Conservation (phyloP, 2,329 filamentous ascomycete genomes). For the Herpotrichia juniperi region DNA sequence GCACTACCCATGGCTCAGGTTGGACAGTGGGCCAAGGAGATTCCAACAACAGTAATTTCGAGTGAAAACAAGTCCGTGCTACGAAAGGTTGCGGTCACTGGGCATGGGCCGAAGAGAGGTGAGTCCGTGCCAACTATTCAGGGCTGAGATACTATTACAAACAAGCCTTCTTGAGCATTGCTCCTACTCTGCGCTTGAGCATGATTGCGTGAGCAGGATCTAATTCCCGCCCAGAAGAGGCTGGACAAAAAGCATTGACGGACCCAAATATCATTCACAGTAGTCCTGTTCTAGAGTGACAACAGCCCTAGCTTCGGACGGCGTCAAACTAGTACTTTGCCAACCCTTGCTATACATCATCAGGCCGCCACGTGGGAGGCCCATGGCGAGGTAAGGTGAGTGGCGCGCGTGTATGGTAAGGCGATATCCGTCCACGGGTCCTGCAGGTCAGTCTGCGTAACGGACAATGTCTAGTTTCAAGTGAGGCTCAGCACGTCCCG, state of each 20-base stretch:
- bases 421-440: no score
- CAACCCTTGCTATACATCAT: neutral
- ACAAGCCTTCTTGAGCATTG: no score
- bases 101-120: no score
- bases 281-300: constrained; percentile 1
- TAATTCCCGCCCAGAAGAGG: neutral
- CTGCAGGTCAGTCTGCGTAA: neutral
- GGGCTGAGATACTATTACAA: no score
- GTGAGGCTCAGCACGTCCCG: neutral
- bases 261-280: neutral
- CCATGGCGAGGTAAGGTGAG: neutral
- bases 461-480: neutral
- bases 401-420: neutral
- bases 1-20: neutral
- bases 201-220: neutral
- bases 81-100: no score
- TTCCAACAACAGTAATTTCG: neutral
- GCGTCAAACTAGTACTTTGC: neutral
- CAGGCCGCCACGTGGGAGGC: neutral
- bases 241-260: neutral
- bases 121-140: no score
- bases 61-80: neutral
- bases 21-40: neutral
- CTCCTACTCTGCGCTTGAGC: neutral
- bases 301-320: neutral